A percentile compares a stretch with the other conserved stretches of the same genome.
These are phyloP conservation scores for Kwoniella dendrophila DNA, from an alignment of 768 basidiomycete species.

Conservation along the genomic window DNA sequence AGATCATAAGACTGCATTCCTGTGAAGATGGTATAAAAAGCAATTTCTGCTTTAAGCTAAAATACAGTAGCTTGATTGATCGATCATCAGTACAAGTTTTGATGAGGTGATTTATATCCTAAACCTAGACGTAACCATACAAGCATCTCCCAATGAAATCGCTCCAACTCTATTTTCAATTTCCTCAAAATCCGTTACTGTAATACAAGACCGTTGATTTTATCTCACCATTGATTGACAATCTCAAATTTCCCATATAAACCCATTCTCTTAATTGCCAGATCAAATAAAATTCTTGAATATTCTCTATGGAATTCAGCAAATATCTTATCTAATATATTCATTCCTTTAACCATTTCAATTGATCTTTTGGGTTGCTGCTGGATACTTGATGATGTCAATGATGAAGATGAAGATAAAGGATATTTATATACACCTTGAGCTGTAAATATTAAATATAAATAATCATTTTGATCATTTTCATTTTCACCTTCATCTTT, in stretches of 20 bases:
- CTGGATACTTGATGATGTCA: not conserved
- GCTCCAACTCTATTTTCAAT: not conserved
- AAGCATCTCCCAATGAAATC: no score
- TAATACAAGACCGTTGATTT: no score
- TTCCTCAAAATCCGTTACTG: not conserved
- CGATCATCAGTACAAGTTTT: no score
- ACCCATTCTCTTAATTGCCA: conserved; percentile 1
- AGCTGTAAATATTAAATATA: conserved; percentile 12
- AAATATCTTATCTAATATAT: not conserved
- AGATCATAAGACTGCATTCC: no score
- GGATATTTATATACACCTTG: not conserved
- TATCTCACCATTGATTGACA: not conserved
- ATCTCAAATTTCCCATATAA: not conserved
- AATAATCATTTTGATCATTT: not conserved
- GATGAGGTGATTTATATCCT: no score
- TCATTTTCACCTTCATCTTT: no score
- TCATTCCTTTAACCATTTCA: not conserved
- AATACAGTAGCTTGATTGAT: no score
- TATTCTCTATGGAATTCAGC: conserved; percentile 5
- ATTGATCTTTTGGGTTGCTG: conserved; percentile 2
- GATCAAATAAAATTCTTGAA: conserved; percentile 12
- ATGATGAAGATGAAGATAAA: not conserved
- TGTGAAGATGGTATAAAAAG: no score
- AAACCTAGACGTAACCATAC: no score
- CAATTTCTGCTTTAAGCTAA: no score